Conservation (phyloP, 805 yeast genomes). For the Teunomyces kruisii region DNA sequence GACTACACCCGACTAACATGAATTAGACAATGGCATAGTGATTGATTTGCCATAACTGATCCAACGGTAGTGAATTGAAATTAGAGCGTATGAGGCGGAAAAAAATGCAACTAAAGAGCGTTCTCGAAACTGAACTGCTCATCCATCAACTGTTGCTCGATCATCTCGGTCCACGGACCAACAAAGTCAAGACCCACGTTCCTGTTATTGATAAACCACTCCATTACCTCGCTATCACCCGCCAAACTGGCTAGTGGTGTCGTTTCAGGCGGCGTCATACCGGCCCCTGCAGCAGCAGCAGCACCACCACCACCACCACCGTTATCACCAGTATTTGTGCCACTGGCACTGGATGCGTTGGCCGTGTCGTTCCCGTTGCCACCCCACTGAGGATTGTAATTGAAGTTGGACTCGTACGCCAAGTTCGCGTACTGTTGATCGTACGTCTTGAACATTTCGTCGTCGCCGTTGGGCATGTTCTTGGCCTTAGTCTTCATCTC, state of each 20-base stretch:
- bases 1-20: too few relatives aligned
- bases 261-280: neutral
- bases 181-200: constrained; percentile 47
- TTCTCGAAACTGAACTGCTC: neutral
- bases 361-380: too few relatives aligned
- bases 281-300: neutral
- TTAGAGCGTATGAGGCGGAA: too few relatives aligned
- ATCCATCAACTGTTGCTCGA: constrained; percentile 57
- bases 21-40: too few relatives aligned
- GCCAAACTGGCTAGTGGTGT: constrained; percentile 16
- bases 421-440: neutral
- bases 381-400: too few relatives aligned
- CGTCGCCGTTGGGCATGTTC: constrained; percentile 10
- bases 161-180: constrained; percentile 79
- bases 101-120: too few relatives aligned
- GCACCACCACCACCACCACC: neutral
- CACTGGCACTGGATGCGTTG: too few relatives aligned
- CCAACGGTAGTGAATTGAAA: too few relatives aligned
- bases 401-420: neutral
- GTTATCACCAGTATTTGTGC: too few relatives aligned
- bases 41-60: too few relatives aligned
- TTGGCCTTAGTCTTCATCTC: constrained; percentile 60
- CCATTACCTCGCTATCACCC: constrained; percentile 45
- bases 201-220: constrained; percentile 41
- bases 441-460: neutral